These are phyloP conservation scores for Herpetomonas tarakana DNA, from an alignment of 208 protist genomes.

Conservation along the genomic window DNA sequence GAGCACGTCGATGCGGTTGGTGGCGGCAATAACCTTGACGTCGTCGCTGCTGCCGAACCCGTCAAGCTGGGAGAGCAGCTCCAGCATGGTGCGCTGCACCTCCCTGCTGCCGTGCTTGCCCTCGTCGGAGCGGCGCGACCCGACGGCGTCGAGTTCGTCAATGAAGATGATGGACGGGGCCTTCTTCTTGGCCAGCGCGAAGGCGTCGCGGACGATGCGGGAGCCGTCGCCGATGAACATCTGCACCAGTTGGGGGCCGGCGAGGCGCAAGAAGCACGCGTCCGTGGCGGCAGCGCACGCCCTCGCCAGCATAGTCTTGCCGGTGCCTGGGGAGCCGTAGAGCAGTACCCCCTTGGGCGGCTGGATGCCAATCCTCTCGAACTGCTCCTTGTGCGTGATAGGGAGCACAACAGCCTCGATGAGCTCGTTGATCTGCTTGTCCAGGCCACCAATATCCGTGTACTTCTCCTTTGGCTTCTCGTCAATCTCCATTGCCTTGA, in stretches of 20 bases:
- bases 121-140: slow-evolving; percentile 98
- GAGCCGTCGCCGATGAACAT: slow-evolving; percentile 98
- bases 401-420: slow-evolving; percentile 99
- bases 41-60: slow-evolving; percentile 97
- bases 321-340: slow-evolving; percentile 98
- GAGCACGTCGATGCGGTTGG: slow-evolving; percentile 99
- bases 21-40: slow-evolving; percentile 99
- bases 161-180: slow-evolving; percentile 99
- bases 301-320: slow-evolving; percentile 97
- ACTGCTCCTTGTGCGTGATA: slow-evolving; percentile 98
- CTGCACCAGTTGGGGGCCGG: slow-evolving; percentile 99
- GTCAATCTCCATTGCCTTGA: slow-evolving; percentile 99
- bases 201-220: slow-evolving; percentile 99
- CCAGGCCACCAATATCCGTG: slow-evolving; percentile 98
- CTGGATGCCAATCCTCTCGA: slow-evolving; percentile 98
- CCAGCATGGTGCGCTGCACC: slow-evolving; percentile 99
- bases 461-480: slow-evolving; percentile 99
- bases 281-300: slow-evolving; percentile 99
- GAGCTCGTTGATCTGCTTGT: slow-evolving; percentile 99
- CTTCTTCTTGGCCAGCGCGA: slow-evolving; percentile 99
- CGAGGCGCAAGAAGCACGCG: slow-evolving; percentile 99
- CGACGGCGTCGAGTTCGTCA: slow-evolving; percentile 99
- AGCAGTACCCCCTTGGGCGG: slow-evolving; percentile 98
- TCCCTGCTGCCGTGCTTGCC: slow-evolving; percentile 98
- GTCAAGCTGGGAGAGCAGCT: slow-evolving; percentile 99